Evolutionary conservation across 345 rosid genomes (phyloP).

Genomic region (Populus euphratica): DNA sequence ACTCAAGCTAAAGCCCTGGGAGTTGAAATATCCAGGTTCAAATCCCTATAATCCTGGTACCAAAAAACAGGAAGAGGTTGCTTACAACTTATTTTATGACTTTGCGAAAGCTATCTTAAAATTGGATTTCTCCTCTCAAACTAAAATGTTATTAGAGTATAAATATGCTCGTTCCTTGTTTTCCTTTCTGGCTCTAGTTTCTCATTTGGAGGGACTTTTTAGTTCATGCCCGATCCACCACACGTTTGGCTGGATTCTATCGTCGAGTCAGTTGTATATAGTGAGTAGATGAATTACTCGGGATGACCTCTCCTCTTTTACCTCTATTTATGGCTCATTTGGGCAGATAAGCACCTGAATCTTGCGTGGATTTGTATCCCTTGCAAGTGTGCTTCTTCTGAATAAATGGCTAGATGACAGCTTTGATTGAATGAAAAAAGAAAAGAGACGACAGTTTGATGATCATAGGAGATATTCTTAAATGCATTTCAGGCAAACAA

Average conservation of each 20-base stretch:
- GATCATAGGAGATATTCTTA: background rate
- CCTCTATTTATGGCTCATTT: background rate
- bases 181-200: background rate
- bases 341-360: background rate
- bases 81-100: background rate
- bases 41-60: background rate
- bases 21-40: too few relatives aligned
- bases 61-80: background rate
- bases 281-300: background rate
- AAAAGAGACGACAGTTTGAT: background rate
- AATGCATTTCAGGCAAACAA: background rate
- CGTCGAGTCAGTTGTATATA: background rate
- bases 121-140: background rate
- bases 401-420: background rate
- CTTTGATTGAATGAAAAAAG: background rate
- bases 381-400: background rate
- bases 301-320: background rate
- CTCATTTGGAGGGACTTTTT: background rate
- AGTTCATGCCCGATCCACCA: background rate
- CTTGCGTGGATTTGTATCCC: background rate
- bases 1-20: too few relatives aligned
- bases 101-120: background rate
- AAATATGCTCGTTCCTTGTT: background rate
- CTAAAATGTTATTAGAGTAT: background rate
- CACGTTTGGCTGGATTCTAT: background rate